Evolutionary conservation across 2,329 filamentous ascomycete genomes (phyloP), one percentile per base, ranked within the genome.

Genomic region (Ustulina deusta): DNA sequence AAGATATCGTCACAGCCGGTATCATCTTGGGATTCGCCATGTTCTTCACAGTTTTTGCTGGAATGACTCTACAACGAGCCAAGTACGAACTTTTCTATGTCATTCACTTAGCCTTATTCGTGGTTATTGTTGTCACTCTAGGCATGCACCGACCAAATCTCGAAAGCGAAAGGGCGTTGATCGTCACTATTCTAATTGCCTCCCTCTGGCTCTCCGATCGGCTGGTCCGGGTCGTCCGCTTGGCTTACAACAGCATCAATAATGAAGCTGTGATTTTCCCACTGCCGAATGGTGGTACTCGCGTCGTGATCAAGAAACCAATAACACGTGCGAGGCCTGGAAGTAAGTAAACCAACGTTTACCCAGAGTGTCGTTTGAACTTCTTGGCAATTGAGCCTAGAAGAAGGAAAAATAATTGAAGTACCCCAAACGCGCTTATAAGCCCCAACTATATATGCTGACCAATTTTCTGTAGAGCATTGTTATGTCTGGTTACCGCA

Each of bases 401-500:
- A 34, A 57, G 29, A 42, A n/a, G n/a, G 22, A 25, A 34, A 27
- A 25, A 29, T 29, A 11, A 27, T 20, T 9, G 6, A 38, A 20
- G 9, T 29, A 22, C 25, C 4, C 2, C 10, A n/a, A 22, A 44
- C 6, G 27, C 2, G 29, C 29, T 29, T 40, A 36, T 15, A 57
- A 29, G 6, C 17, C 0, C 1, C 48, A 22, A 44, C 5, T 15
- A 3, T 13, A 4, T 32, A 25, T 4, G 27, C 68, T 70, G 61
- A 68, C 55, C 2, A 2, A 27, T 5, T 48, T 15, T 11, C 9
- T 29, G 2, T 20, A 71, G 69, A 86, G 68, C 89, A 91, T 74
- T 87, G 86, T 71, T 90, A 89, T 73, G 77, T 91, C 34, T 91
- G 87, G 87, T 83, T 91, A 6, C 89, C 89, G 0, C 79, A 79